Evolutionary conservation across 2,329 filamentous ascomycete species (phyloP), one percentile per base, ranked within the genome.

Genomic region (Leptographium galeiforme): DNA sequence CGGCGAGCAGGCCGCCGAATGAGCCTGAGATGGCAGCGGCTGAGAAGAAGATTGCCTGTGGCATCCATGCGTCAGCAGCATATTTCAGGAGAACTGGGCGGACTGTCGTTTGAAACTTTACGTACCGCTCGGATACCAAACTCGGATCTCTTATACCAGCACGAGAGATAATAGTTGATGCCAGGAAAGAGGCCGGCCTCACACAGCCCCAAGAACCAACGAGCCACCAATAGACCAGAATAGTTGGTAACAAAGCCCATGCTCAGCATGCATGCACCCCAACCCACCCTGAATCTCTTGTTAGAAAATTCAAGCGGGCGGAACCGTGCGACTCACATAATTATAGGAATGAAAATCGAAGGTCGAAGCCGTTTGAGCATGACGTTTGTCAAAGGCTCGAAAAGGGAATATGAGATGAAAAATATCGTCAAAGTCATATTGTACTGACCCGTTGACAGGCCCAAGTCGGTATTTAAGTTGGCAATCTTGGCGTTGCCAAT

Each of bases 341-440:
- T 94, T 36, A 77, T 71, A 2, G 89, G 85, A 53, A 94, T 81
- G 63, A 94, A 95, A 52, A 90, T 69, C 41, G 84, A 87, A 0
- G 89, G 89, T 1, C 81, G 76, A 57, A 87, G 70, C 18, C 75
- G 77, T 69, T 94, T 95, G 55, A 95, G 79, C 30, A 95, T 68
- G 48, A 91, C 72, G 64, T 95, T 94, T 56, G 87, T 89, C 45
- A 89, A 61, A 0, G 82, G 81, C 65, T 93, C 88, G 57, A 88
- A 89, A 38, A 89, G 68, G 2, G 86, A 77, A 64, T 95, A 95
- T 0, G 85, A 89, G 50, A 94, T 75, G 70, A 94, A 95, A 71
- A 95, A 95, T 60, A 94, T 84, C 38, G 85, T 87, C 8, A 95
- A 73, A 0, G 82, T 78, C 25, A 78, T 73, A 65, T 90, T 90